Base-by-base conservation (phyloP, 768 basidiomycete genomes). In the Phylloporus sp. region DNA sequence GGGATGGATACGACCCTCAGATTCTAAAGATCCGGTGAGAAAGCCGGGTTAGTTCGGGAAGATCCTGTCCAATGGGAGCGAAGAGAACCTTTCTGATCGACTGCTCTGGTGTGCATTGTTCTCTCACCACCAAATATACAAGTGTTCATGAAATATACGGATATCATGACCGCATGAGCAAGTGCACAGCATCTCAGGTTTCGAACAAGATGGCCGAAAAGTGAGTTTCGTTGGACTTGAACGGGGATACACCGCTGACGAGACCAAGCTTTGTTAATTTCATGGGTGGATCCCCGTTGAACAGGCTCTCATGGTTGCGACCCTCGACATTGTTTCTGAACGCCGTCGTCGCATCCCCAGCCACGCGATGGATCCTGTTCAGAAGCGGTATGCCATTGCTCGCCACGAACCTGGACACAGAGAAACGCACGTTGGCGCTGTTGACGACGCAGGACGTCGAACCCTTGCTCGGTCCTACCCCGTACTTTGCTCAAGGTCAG, bases 241-340 rank as follows among this genome's bases (percentile, higher is more conserved):
- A n/a, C 9, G 8, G 15, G 15, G 34, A n/a, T 28, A 22, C 16
- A n/a, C 29, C 36, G 35, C 39, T 47, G 50, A 59, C 49, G 12
- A 22, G n/a, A 22, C 18, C 18, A 53, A 75, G 85, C 48, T 67
- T 72, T 45, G 64, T 72, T 24, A 79, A 80, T 56, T 80, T 80
- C 66, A 64, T 79, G 57, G 73, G 70, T 29, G 80, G 86, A 35
- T 88, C 89, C 49, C 82, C 87, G 38, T 70, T 91, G 28, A 91
- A 91, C 66, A 84, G 91, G 15, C 76, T 92, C 18, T 84, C 88
- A 2, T 93, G 93, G 84, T 76, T 94, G 31, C 78, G 91, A 24
- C 69, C 82, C 4, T 91, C 88, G 13, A 79, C 82, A 26, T 66
- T 78, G 8, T 91, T 94, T 69, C 76, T 97, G 43, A 89, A 91